Base-by-base conservation (phyloP, 2,329 filamentous ascomycete genomes). In the Lojkania enalia region DNA sequence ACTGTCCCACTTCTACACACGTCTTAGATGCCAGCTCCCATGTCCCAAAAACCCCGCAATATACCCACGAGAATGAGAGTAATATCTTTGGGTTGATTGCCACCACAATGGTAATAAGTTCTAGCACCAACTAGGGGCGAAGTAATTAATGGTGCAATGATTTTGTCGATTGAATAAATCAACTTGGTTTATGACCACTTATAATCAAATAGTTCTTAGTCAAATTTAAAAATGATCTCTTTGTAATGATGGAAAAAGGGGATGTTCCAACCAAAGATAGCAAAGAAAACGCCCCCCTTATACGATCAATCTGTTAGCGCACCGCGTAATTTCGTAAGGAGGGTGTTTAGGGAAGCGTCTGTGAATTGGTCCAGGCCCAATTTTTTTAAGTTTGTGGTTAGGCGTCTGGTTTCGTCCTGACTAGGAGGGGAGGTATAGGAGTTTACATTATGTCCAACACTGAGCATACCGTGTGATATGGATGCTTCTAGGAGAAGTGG, bases 221-320 rank as follows among this genome's bases (percentile, higher is more conserved):
- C 14, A 21, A 11, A 12, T 9, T 33, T 21, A 36, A 11, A 11
- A 20, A 11, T 36, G 15, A 9, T 9, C 7, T 7, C 9, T 33
- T 9, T 23, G 4, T n/a, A 30, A 21, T 41, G 27, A 37, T 3
- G 25, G 29, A 18, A 39, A 25, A 40, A 12, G 3, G 27, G 31
- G 21, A 36, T 20, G 23, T 9, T 40, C 57, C 29, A 58, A 69
- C 66, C 54, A 41, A 65, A 52, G 14, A 70, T 64, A 2, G 59
- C 40, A 35, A 70, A 66, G 54, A 68, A 70, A 0, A 63, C 61
- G 36, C 60, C 63, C 6, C 66, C 66, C 39, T 70, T 64, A 35
- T 66, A 70, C 66, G 66, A 70, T 7, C 65, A 64, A 3, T 61
- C 58, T 35, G 60, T 62, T n/a, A 63, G 55, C 7, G 64, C 61